Base-by-base conservation (phyloP, 2,329 filamentous ascomycete genomes). In the Laburnicola sp. region DNA sequence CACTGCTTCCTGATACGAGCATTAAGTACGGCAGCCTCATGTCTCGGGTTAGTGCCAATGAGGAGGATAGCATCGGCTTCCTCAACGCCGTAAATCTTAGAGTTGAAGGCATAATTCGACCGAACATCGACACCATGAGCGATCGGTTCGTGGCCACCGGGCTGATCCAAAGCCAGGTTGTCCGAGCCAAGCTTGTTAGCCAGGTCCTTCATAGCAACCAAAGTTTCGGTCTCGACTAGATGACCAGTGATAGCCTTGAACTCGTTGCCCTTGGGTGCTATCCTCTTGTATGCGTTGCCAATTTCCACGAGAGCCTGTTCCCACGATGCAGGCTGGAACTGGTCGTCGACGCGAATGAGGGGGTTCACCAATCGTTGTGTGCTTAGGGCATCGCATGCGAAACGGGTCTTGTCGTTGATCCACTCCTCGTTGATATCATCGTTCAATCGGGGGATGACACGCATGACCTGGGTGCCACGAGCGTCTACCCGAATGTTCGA, bases 381-480 rank as follows among this genome's bases (percentile, higher is more conserved):
- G 83, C 92, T 96, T 60, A 99, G 82, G 43, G 94, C 94, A 73
- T 99, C 94, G 73, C 92, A 96, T 36, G 94, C 93, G 73, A 97
- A 99, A 59, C 94, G 86, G 35, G 91, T 87, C 82, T 97, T 99
- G 80, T 99, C 94, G 76, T 97, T 94, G 74, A 99, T 97, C 94
- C 94, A 99, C 76, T 99, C 94, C 79, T 99, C 94, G 75, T 99
- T 99, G 66, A 99, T 86, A 66, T 97, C 92, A 71, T 99, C 94
- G 73, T 99, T 99, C 55, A 99, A 82, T 65, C 94, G 85, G 53
- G 94, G 94, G 11, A 97, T 72, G 54, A 99, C 82, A 65, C 94
- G 87, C 92, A 99, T 96, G 45, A 99, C 93, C 77, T 97, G 92
- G 60, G 97, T 80, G 53, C 94, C 94, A 68, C 94, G 86, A 51